Conservation (phyloP, 2,329 filamentous ascomycete species). For the Beauveria sp. region DNA sequence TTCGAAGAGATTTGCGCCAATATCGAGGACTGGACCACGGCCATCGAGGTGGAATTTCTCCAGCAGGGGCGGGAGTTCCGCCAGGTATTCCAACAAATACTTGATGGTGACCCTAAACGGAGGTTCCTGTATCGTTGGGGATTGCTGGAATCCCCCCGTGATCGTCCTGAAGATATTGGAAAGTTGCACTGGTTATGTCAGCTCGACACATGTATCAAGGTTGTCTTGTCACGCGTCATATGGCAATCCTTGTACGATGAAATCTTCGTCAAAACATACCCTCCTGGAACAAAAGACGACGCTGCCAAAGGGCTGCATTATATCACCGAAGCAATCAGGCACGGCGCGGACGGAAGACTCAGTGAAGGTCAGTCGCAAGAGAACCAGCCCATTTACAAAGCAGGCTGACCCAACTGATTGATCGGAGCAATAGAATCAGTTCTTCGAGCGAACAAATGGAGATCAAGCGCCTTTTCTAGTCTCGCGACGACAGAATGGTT, state of each 20-base stretch:
- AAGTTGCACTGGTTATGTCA: background rate
- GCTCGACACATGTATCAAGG: background rate
- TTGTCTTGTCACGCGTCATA: slow-evolving; percentile 1
- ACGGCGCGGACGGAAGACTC: background rate
- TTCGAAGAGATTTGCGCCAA: slow-evolving; percentile 1
- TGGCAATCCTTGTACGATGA: background rate
- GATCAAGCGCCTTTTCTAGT: background rate
- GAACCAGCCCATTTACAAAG: background rate
- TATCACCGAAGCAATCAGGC: background rate
- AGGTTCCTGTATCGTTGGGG: background rate
- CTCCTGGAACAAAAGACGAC: background rate
- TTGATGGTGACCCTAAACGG: background rate
- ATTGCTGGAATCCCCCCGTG: background rate
- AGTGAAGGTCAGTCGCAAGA: background rate
- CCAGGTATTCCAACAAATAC: background rate
- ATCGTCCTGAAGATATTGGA: background rate
- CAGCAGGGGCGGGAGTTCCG: background rate
- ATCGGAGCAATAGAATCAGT: background rate
- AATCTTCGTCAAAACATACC: background rate
- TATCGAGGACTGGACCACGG: slow-evolving; percentile 1
- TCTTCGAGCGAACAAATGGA: background rate
- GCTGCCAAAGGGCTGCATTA: background rate
- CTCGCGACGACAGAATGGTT: background rate
- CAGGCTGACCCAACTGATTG: background rate
- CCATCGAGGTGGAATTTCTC: background rate